Conservation (phyloP, 83 land plant genomes). For the Picea mariana region DNA sequence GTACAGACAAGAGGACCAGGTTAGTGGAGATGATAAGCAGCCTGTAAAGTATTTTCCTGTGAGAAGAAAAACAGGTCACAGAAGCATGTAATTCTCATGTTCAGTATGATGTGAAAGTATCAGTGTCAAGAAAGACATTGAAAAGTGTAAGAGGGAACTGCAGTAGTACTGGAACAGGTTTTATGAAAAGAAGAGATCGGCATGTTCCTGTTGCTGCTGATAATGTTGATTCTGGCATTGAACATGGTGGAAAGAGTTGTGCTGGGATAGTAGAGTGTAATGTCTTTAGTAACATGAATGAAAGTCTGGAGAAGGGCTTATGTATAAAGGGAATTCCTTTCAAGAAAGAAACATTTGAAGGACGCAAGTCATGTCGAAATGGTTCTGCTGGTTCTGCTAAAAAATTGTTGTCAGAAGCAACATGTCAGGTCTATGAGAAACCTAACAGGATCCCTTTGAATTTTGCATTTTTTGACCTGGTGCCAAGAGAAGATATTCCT, state of each 20-base stretch:
- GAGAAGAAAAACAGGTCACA: neutral
- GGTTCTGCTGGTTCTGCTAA: neutral
- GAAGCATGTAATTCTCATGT: neutral
- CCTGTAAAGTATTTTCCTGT: neutral
- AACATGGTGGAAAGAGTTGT: neutral
- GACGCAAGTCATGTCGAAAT: conserved; percentile 6
- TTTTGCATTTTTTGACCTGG: neutral
- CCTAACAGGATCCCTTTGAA: neutral
- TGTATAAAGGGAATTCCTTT: neutral
- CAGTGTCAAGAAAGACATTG: neutral
- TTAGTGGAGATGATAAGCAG: neutral
- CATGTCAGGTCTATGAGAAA: conserved; percentile 6
- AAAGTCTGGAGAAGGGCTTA: neutral
- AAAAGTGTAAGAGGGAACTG: neutral
- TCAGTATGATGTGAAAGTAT: neutral
- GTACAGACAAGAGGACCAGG: neutral
- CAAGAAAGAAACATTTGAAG: conserved; percentile 4
- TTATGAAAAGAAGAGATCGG: neutral
- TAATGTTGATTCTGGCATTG: neutral
- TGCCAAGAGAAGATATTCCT: conserved; percentile 9
- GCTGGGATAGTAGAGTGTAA: neutral
- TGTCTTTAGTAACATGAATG: neutral
- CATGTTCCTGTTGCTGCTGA: neutral
- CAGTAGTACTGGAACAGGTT: neutral
- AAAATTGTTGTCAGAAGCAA: neutral